Evolutionary conservation across 345 rosid species (phyloP), one percentile per base, ranked within the genome.

Genomic region (Linum lewisii): DNA sequence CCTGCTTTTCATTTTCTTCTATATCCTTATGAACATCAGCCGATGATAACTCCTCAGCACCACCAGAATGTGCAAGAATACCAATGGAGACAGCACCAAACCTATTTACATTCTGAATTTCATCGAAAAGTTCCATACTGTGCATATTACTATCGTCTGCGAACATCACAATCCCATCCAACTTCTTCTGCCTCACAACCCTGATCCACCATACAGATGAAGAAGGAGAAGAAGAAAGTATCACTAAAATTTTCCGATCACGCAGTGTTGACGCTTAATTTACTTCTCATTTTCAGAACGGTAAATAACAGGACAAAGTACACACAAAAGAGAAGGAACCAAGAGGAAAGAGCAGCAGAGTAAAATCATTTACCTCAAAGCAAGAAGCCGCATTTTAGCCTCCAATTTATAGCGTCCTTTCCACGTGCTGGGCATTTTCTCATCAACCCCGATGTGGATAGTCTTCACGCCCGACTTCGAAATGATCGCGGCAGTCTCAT

Each of bases 111-210:
- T 79, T 87, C 68, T 90, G 99, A 63, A 94, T 82, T 65, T 87
- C 99, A 53, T 87, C 96, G 49, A 90, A 94, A 21, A 90, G 81
- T 73, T 94, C 99, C 92, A 90, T 85, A 68, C 92, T 81, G 68
- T 94, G 97, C 95, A 94, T 87, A 58, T 90, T 94, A 69, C 99
- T 85, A 74, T 94, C 99, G 67, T 94, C 99, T 1, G 84, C 88
- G 79, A 94, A 90, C 86, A 85, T 76, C 69, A 90, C 96, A 42
- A 94, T 36, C 56, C 99, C 97, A 67, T 94, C 96, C 83, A 90
- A 79, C 81, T 81, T 94, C 95, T 84, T 76, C 61, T 94, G 87
- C 63, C 75, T 80, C 59, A 85, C 81, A 58, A 80, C 71, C 70
- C 99, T 94, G 84, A 56, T 60, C 66, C 81, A 68, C 36, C 57